These are phyloP conservation scores for Aspergillus asperescens DNA, from an alignment of 495 filamentous ascomycete species.

Conservation along the genomic window DNA sequence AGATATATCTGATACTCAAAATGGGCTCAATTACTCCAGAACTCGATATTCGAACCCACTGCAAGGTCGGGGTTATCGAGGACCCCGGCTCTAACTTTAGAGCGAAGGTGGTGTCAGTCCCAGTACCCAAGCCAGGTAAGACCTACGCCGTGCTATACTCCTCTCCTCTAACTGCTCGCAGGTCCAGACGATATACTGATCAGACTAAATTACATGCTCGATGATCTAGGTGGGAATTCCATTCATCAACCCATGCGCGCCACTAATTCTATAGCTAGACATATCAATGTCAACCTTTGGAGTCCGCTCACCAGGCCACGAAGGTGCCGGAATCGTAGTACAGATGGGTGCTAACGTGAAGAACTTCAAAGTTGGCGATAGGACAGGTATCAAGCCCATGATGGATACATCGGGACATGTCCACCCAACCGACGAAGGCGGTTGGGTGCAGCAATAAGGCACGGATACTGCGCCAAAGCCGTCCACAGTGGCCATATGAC, in stretches of 20 bases:
- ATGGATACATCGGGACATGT: slow-evolving; percentile 47
- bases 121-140: slow-evolving; percentile 48
- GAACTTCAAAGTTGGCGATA: slow-evolving; percentile 52
- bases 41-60: slow-evolving; percentile 44
- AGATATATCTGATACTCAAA: too few relatives aligned
- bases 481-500: slow-evolving; percentile 34
- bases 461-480: slow-evolving; percentile 36
- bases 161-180: slow-evolving; percentile 8
- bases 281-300: slow-evolving; percentile 45
- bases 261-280: too few relatives aligned
- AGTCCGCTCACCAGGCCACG: slow-evolving; percentile 48
- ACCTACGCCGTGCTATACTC: background rate
- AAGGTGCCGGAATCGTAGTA: slow-evolving; percentile 53
- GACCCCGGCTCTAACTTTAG: slow-evolving; percentile 51
- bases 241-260: too few relatives aligned
- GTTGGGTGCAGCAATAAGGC: slow-evolving; percentile 43
- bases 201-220: slow-evolving; percentile 43
- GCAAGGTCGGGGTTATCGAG: slow-evolving; percentile 50
- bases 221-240: too few relatives aligned
- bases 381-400: slow-evolving; percentile 55
- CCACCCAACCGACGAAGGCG: too few relatives aligned
- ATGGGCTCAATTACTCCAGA: slow-evolving; percentile 6
- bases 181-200: slow-evolving; percentile 46
- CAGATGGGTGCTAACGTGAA: slow-evolving; percentile 48
- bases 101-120: slow-evolving; percentile 47